Percentiles rank a stretch among this genome's conserved stretches.
phyloP scores from a whole-genome alignment of 441 rosid genomes.

The Gossypium aridum region DNA sequence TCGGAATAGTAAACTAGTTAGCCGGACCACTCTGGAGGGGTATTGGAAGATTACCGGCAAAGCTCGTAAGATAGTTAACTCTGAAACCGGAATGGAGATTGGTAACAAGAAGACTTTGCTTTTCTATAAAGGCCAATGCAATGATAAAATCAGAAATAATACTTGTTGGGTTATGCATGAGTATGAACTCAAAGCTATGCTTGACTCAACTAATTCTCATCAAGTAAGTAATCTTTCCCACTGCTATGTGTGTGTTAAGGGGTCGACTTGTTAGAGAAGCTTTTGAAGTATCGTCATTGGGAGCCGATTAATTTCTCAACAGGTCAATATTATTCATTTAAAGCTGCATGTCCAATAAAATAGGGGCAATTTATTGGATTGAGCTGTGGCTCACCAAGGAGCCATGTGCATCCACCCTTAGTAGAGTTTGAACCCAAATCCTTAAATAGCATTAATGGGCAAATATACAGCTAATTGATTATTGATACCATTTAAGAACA shows the following conservation, averaged over 20 bases:
- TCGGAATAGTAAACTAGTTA: neutral
- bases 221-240: neutral
- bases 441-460: too few relatives aligned
- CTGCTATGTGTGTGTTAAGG: neutral
- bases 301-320: too few relatives aligned
- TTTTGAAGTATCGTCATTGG: too few relatives aligned
- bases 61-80: neutral
- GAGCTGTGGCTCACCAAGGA: too few relatives aligned
- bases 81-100: neutral
- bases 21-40: neutral
- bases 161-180: slow-evolving; percentile 11
- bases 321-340: too few relatives aligned
- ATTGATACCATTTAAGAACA: too few relatives aligned
- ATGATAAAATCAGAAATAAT: neutral
- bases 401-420: too few relatives aligned
- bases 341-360: too few relatives aligned
- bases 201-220: neutral
- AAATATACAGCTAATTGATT: too few relatives aligned
- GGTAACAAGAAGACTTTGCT: slow-evolving; percentile 11
- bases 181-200: neutral
- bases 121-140: slow-evolving; percentile 2
- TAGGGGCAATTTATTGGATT: too few relatives aligned
- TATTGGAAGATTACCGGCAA: slow-evolving; percentile 4
- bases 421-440: too few relatives aligned
- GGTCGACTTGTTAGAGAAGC: too few relatives aligned